These are phyloP conservation scores for Sugiyamaella lignohabitans DNA, from an alignment of 805 yeast genomes.

Conservation along the genomic window DNA sequence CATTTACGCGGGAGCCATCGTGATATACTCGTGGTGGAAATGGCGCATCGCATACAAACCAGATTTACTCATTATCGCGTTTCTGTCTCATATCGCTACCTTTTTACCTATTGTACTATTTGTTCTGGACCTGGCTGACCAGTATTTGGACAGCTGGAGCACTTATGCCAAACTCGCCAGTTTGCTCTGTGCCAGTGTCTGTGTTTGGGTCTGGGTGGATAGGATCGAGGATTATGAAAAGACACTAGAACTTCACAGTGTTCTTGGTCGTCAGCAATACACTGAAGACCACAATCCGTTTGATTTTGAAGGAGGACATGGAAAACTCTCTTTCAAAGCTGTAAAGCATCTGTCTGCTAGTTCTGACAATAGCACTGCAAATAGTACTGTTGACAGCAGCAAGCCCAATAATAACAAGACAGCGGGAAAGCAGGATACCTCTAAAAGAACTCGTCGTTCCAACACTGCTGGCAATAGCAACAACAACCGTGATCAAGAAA, in stretches of 20 bases:
- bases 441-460: background rate
- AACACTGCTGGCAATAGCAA: too few species aligned
- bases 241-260: slow-evolving; percentile 12
- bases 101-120: slow-evolving; percentile 18
- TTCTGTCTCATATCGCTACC: slow-evolving; percentile 14
- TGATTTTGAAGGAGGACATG: background rate
- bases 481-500: too few species aligned
- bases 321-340: background rate
- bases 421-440: background rate
- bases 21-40: slow-evolving; percentile 14
- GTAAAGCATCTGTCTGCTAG: background rate
- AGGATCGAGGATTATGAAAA: slow-evolving; percentile 15
- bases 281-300: slow-evolving; percentile 14
- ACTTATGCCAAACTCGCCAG: slow-evolving; percentile 11
- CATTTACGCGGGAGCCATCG: slow-evolving; percentile 18
- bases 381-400: too few species aligned
- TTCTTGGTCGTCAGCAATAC: slow-evolving; percentile 19
- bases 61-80: slow-evolving; percentile 8
- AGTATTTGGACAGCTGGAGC: slow-evolving; percentile 16
- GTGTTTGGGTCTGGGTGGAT: slow-evolving; percentile 21
- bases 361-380: background rate
- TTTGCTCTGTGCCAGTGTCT: slow-evolving; percentile 15
- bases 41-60: slow-evolving; percentile 17
- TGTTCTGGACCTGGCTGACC: slow-evolving; percentile 18
- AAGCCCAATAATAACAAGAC: background rate